Base-by-base conservation (phyloP, 2,329 filamentous ascomycete species). In the Plectosphaerella cucumerina region DNA sequence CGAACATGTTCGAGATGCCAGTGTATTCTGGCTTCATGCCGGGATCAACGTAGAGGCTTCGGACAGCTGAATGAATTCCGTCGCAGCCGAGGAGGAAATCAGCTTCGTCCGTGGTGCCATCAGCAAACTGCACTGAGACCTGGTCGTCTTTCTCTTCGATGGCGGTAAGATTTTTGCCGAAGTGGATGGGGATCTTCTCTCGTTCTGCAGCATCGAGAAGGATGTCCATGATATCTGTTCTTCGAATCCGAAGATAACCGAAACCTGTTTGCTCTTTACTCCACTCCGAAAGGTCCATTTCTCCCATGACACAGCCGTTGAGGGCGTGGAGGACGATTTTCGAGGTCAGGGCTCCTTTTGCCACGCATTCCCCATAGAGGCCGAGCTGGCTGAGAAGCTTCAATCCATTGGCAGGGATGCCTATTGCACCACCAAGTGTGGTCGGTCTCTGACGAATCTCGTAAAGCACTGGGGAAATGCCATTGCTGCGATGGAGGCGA, bases 41-140 rank as follows among this genome's bases (percentile, higher is more conserved):
- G 3, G 59, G 58, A 23, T 61, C 59, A 18, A 71, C 59, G 47
- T 64, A 57, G 2, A 55, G 35, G 15, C 48, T 58, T 10, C 70
- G 65, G 11, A 70, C 65, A 26, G 56, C 51, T 1, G 68, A 71
- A 47, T 71, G 69, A 22, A 71, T 68, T 2, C 70, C 69, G 56
- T 72, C 69, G 55, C 69, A 71, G 1, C 68, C 70, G 14, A 72
- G 54, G 42, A 63, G 44, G 2, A 64, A 68, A 33, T 71, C 69
- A 6, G 70, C 67, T 3, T 62, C 58, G 3, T 65, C 69, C 0
- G 61, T 64, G 0, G 67, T 66, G 0, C 70, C 70, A 41, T 76
- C 73, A 0, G 60, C 53, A 42, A 75, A 75, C 5, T 23, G 56
- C 34, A 73, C 58, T 1, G 53, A 55, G 5, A 65, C 48, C 15